Evolutionary conservation across 2,329 filamentous ascomycete species (phyloP).

Genomic region (Geosmithia flava): DNA sequence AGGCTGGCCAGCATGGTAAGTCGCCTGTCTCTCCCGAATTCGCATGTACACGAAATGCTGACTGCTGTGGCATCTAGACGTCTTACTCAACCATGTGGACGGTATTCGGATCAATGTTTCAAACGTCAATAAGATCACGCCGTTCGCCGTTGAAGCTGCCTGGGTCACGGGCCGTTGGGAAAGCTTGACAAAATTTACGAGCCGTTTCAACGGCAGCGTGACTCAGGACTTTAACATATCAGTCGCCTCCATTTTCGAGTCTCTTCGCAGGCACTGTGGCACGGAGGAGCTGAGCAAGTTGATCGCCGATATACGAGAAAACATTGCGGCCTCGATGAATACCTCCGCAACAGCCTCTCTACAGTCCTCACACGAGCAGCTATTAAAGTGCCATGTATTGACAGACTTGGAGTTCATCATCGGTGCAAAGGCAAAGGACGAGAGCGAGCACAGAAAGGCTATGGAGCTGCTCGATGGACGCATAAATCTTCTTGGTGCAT

Average conservation of each 20-base stretch:
- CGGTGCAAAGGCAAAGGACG: slow-evolving; percentile 27
- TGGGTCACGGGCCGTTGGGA: slow-evolving; percentile 83
- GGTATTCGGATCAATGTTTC: slow-evolving; percentile 47
- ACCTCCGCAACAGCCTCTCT: slow-evolving; percentile 68
- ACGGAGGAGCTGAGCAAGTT: slow-evolving; percentile 39
- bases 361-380: slow-evolving; percentile 70
- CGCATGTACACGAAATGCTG: not conserved
- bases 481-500: slow-evolving; percentile 82
- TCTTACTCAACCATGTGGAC: slow-evolving; percentile 76
- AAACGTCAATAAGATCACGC: slow-evolving; percentile 52
- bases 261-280: slow-evolving; percentile 41
- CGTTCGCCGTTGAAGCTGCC: slow-evolving; percentile 80
- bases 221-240: slow-evolving; percentile 66
- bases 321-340: slow-evolving; percentile 63
- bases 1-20: slow-evolving; percentile 88
- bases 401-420: slow-evolving; percentile 76
- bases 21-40: slow-evolving; percentile 1
- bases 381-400: slow-evolving; percentile 77
- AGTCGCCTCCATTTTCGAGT: slow-evolving; percentile 48
- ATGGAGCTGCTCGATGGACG: slow-evolving; percentile 48
- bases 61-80: slow-evolving; percentile 40
- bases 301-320: slow-evolving; percentile 54
- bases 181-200: slow-evolving; percentile 56
- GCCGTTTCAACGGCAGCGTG: slow-evolving; percentile 34
- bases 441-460: slow-evolving; percentile 21